A percentile compares a stretch with the other conserved stretches of the same genome.
Conservation (phyloP, 2,329 filamentous ascomycete species). For the Teratosphaeria pseudoeucalypti region DNA sequence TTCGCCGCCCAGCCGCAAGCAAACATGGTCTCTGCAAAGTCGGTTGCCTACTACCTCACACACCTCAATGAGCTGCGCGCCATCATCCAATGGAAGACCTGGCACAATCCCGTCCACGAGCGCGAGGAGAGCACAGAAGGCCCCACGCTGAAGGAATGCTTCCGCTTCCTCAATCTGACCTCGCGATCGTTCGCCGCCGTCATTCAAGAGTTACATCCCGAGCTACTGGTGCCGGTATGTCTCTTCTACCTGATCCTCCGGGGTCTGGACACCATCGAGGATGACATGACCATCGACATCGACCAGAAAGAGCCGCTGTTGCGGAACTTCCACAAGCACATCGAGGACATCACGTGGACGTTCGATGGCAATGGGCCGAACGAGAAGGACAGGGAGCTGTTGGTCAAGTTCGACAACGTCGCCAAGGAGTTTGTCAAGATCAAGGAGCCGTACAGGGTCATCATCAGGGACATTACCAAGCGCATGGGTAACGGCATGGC, state of each 20-base stretch:
- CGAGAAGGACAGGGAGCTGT: slow-evolving; percentile 86
- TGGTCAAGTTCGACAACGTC: slow-evolving; percentile 85
- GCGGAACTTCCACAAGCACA: slow-evolving; percentile 66
- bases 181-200: slow-evolving; percentile 89
- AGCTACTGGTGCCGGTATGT: slow-evolving; percentile 78
- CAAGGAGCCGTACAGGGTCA: slow-evolving; percentile 70
- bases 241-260: slow-evolving; percentile 91
- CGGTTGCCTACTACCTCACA: slow-evolving; percentile 25
- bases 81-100: slow-evolving; percentile 55
- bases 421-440: slow-evolving; percentile 78
- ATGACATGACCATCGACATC: slow-evolving; percentile 87
- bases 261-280: slow-evolving; percentile 94
- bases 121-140: slow-evolving; percentile 69
- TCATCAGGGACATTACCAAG: slow-evolving; percentile 84
- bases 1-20: background rate
- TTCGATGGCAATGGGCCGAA: slow-evolving; percentile 76
- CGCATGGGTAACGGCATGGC: slow-evolving; percentile 99
- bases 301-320: slow-evolving; percentile 77
- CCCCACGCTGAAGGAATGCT: slow-evolving; percentile 67
- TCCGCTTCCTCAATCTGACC: slow-evolving; percentile 73
- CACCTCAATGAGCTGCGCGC: slow-evolving; percentile 26
- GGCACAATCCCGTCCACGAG: slow-evolving; percentile 87
- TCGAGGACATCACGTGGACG: slow-evolving; percentile 82
- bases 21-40: slow-evolving; percentile 22
- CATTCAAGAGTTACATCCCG: slow-evolving; percentile 90